Evolutionary conservation across 2,329 filamentous ascomycete genomes (phyloP).

Genomic region (Aspergillus udagawae): DNA sequence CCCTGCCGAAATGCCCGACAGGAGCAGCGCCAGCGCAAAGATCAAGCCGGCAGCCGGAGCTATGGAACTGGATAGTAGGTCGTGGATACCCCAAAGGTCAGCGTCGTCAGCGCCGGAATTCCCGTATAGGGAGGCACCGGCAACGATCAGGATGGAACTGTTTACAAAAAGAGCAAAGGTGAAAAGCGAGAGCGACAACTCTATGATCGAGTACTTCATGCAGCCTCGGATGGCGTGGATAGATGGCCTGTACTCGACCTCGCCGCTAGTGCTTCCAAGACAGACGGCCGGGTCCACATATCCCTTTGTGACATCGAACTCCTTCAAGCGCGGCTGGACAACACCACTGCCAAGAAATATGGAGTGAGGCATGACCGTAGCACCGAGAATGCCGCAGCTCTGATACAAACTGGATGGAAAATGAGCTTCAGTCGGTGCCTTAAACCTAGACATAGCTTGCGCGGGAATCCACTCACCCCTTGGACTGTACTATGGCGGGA

Average conservation of each 20-base stretch:
- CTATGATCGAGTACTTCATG: constrained; percentile 68
- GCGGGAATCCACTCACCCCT: constrained; percentile 38
- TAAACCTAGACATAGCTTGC: neutral
- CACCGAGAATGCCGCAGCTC: constrained; percentile 50
- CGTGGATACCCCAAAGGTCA: constrained; percentile 80
- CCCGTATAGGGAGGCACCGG: constrained; percentile 70
- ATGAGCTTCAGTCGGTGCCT: constrained; percentile 6
- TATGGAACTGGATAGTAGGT: constrained; percentile 64
- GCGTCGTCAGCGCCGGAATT: constrained; percentile 60
- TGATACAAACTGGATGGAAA: constrained; percentile 46
- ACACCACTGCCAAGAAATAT: constrained; percentile 56
- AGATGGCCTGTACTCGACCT: constrained; percentile 65
- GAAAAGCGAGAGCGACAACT: constrained; percentile 69
- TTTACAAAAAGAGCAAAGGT: constrained; percentile 84
- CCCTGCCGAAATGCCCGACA: constrained; percentile 76
- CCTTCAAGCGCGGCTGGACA: constrained; percentile 51
- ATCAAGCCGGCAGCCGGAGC: constrained; percentile 73
- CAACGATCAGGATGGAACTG: constrained; percentile 74
- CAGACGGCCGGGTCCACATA: constrained; percentile 29
- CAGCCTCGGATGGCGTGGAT: constrained; percentile 68
- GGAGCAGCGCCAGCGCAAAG: constrained; percentile 76
- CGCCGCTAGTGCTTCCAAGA: constrained; percentile 39
- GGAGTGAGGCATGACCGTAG: constrained; percentile 58
- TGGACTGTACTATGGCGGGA: constrained; percentile 47
- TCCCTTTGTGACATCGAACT: constrained; percentile 43